phyloP scores from a whole-genome alignment of 148 eudicot species.

The Amaranthus cruentus region DNA sequence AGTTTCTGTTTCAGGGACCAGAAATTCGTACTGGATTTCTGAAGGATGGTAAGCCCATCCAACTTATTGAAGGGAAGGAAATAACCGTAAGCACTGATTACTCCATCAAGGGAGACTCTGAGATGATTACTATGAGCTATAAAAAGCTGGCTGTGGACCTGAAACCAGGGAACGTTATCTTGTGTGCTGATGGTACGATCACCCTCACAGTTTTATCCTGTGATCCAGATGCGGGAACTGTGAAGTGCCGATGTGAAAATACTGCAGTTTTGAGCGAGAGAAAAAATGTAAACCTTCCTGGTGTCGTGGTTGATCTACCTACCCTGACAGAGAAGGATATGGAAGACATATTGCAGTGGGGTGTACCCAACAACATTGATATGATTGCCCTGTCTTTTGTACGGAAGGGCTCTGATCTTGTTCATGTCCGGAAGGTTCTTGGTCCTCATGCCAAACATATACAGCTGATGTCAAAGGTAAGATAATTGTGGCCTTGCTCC shows the following conservation, averaged over 20 bases:
- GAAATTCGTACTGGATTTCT: conserved; percentile 77
- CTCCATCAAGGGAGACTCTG: conserved; percentile 43
- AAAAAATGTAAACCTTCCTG: conserved; percentile 73
- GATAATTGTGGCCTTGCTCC: neutral
- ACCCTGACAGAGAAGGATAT: conserved; percentile 68
- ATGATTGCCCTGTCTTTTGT: conserved; percentile 75
- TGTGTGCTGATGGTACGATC: conserved; percentile 73
- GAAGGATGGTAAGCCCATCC: conserved; percentile 55
- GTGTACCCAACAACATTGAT: conserved; percentile 67
- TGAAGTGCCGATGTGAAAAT: conserved; percentile 64
- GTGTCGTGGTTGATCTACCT: conserved; percentile 68
- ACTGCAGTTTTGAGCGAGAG: conserved; percentile 57
- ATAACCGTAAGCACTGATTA: conserved; percentile 55
- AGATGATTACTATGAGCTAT: conserved; percentile 62
- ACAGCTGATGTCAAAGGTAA: conserved; percentile 64
- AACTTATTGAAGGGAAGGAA: conserved; percentile 58
- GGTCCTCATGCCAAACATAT: conserved; percentile 55
- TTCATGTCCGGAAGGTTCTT: conserved; percentile 58
- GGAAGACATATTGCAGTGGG: conserved; percentile 68
- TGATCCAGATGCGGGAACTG: conserved; percentile 52
- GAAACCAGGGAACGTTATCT: conserved; percentile 56
- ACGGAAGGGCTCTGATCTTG: conserved; percentile 73
- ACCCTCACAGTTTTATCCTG: conserved; percentile 58
- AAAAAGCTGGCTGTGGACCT: conserved; percentile 55
- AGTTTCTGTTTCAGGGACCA: conserved; percentile 45